Percentiles rank a stretch among this genome's conserved stretches.
Conservation (phyloP, 2,329 filamentous ascomycete genomes). For the Incumbomyces lentus region DNA sequence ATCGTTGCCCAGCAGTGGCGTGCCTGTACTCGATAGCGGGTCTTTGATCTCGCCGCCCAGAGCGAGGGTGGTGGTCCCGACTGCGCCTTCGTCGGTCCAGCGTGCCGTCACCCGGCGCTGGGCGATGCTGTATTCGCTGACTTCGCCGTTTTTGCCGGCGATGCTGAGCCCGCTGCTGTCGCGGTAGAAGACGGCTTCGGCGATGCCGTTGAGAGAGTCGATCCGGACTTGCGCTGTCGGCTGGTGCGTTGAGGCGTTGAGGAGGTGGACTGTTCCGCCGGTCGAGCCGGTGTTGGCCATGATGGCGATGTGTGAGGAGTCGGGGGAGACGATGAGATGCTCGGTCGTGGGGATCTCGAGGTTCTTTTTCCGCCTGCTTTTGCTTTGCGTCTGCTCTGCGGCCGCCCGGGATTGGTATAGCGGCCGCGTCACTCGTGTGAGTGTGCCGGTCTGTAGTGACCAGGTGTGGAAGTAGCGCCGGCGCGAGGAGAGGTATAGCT, state of each 20-base stretch:
- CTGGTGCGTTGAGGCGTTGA: constrained; percentile 70
- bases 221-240: constrained; percentile 77
- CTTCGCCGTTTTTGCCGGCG: constrained; percentile 73
- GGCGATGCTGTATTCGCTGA: constrained; percentile 76
- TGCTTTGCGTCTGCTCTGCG: not conserved
- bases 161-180: constrained; percentile 73
- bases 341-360: constrained; percentile 44
- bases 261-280: constrained; percentile 76
- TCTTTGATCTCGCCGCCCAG: constrained; percentile 48
- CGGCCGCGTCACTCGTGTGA: constrained; percentile 71
- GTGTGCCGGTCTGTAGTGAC: constrained; percentile 69
- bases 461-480: constrained; percentile 89
- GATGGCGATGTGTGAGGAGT: constrained; percentile 75
- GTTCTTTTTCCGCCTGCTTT: constrained; percentile 25
- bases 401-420: constrained; percentile 39
- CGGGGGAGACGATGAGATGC: constrained; percentile 74
- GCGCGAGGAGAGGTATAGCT: constrained; percentile 76
- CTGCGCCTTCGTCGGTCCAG: constrained; percentile 84
- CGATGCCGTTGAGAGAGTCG: constrained; percentile 71
- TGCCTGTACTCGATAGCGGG: constrained; percentile 13
- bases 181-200: constrained; percentile 89
- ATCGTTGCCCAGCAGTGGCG: constrained; percentile 58
- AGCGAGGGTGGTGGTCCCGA: constrained; percentile 71
- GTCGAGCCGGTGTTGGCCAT: constrained; percentile 72
- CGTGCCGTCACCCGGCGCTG: constrained; percentile 60